Conservation (phyloP, 179 eudicot genomes). For the Pouteria campechiana region DNA sequence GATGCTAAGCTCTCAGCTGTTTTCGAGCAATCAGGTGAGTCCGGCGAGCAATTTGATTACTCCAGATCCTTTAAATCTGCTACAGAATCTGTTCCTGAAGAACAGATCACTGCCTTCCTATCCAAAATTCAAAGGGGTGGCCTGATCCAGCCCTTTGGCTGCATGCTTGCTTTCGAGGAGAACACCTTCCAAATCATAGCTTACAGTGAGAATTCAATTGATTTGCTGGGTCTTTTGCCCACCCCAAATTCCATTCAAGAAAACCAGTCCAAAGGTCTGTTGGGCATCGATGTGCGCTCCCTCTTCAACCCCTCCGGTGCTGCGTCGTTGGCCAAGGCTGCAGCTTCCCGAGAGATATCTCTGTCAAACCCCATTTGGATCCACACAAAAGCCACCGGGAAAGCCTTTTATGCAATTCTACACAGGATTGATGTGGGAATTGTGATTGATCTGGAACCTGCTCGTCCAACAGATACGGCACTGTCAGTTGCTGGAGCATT, state of each 20-base stretch:
- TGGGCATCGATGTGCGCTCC: slow-evolving; percentile 28
- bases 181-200: slow-evolving; percentile 18
- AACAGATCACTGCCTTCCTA: slow-evolving; percentile 22
- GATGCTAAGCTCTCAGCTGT: slow-evolving; percentile 24
- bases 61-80: slow-evolving; percentile 9
- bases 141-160: slow-evolving; percentile 28
- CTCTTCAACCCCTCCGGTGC: slow-evolving; percentile 21
- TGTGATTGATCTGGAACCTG: slow-evolving; percentile 38
- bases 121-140: slow-evolving; percentile 36
- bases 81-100: slow-evolving; percentile 10
- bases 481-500: slow-evolving; percentile 19
- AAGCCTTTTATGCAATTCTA: slow-evolving; percentile 31
- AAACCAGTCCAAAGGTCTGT: slow-evolving; percentile 4
- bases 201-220: slow-evolving; percentile 31
- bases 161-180: slow-evolving; percentile 27
- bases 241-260: slow-evolving; percentile 1
- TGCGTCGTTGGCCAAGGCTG: slow-evolving; percentile 17
- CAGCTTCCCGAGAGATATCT: slow-evolving; percentile 14
- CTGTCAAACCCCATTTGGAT: slow-evolving; percentile 33
- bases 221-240: slow-evolving; percentile 23
- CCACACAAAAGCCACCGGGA: slow-evolving; percentile 15
- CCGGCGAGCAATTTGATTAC: slow-evolving; percentile 28
- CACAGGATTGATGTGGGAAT: slow-evolving; percentile 32
- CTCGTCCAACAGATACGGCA: slow-evolving; percentile 15
- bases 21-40: slow-evolving; percentile 17